Conservation (phyloP, 1,284 basidiomycete genomes). For the Prillingera fragicola region DNA sequence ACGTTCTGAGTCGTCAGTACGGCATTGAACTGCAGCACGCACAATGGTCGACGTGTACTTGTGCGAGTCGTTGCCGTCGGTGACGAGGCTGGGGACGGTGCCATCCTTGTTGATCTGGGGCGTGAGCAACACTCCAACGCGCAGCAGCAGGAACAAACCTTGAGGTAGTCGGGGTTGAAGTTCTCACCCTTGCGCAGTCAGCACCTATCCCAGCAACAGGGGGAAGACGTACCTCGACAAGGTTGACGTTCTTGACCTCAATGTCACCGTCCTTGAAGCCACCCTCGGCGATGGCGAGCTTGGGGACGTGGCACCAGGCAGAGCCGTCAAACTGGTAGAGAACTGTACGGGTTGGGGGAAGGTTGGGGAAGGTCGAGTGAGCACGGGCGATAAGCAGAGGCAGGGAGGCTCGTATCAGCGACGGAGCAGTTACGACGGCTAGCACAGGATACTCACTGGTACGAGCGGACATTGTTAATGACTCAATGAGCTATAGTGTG, state of each 20-base stretch:
- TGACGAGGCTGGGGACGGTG: constrained; percentile 56
- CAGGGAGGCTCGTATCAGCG: too few species aligned
- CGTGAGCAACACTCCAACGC: background rate
- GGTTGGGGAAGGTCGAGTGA: too few species aligned
- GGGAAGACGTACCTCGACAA: constrained; percentile 28
- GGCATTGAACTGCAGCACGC: background rate
- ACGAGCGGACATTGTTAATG: too few species aligned
- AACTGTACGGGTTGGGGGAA: background rate
- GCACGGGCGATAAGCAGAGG: too few species aligned
- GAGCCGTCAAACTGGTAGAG: constrained; percentile 42
- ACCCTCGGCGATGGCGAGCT: constrained; percentile 38
- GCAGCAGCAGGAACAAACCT: too few species aligned
- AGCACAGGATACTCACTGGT: too few species aligned
- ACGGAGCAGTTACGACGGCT: too few species aligned
- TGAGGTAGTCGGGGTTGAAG: constrained; percentile 58
- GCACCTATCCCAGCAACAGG: background rate
- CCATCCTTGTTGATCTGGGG: constrained; percentile 55
- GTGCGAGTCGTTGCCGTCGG: constrained; percentile 42
- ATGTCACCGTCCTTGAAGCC: constrained; percentile 32
- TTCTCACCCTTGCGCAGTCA: constrained; percentile 55
- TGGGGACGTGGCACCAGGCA: constrained; percentile 41
- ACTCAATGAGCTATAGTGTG: too few species aligned
- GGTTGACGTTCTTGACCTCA: constrained; percentile 30
- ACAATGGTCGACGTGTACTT: constrained; percentile 1
- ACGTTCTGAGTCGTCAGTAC: constrained; percentile 44